Evolutionary conservation across 2,329 filamentous ascomycete genomes (phyloP).

Genomic region (Penicillium sp.): DNA sequence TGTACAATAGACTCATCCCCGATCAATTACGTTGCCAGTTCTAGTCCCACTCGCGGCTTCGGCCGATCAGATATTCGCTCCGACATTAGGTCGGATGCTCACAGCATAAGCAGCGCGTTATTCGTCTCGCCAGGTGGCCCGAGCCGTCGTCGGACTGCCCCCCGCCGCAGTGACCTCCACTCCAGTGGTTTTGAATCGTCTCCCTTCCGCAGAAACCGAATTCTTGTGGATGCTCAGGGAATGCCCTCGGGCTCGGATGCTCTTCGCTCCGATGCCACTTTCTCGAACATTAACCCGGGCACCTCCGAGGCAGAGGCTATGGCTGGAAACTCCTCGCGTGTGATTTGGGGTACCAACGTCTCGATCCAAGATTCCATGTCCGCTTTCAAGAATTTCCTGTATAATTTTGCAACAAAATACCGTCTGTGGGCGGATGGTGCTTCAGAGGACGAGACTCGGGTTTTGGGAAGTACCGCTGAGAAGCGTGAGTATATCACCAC

Average conservation of each 20-base stretch:
- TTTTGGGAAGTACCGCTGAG: slow-evolving; percentile 67
- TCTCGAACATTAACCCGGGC: slow-evolving; percentile 71
- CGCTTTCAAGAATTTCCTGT: slow-evolving; percentile 86
- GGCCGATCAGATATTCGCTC: slow-evolving; percentile 46
- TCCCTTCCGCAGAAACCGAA: slow-evolving; percentile 55
- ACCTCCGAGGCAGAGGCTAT: slow-evolving; percentile 90
- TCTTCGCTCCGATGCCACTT: slow-evolving; percentile 61
- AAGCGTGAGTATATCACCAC: slow-evolving; percentile 81
- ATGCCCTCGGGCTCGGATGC: slow-evolving; percentile 55
- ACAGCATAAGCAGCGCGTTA: slow-evolving; percentile 81
- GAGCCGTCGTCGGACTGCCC: slow-evolving; percentile 53
- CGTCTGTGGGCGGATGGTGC: slow-evolving; percentile 88
- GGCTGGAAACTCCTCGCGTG: slow-evolving; percentile 75
- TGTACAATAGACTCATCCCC: slow-evolving; percentile 76
- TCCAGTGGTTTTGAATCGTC: slow-evolving; percentile 67
- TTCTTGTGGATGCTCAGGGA: slow-evolving; percentile 67
- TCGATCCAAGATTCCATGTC: slow-evolving; percentile 87
- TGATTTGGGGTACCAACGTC: slow-evolving; percentile 97
- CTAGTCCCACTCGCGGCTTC: slow-evolving; percentile 68
- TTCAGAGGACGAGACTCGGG: slow-evolving; percentile 71
- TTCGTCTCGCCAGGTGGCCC: slow-evolving; percentile 68
- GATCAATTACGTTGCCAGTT: slow-evolving; percentile 86
- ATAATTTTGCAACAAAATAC: slow-evolving; percentile 91
- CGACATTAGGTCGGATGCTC: slow-evolving; percentile 67
- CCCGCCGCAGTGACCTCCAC: slow-evolving; percentile 81